Conservation (phyloP, 495 filamentous ascomycete species). For the Clavariopsis aquatica region DNA sequence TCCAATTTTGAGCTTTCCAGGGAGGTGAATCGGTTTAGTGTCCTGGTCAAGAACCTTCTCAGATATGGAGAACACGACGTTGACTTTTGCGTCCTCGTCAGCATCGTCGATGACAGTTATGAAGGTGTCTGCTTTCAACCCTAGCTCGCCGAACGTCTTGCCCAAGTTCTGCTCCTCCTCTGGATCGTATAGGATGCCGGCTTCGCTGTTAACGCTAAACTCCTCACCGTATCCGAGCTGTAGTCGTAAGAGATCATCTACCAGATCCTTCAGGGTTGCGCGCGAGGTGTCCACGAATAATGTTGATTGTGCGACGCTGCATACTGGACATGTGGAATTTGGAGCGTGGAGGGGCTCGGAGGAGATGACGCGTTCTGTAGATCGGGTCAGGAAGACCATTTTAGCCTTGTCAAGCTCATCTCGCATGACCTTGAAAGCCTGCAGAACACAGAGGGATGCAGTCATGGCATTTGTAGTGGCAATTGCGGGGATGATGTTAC, state of each 20-base stretch:
- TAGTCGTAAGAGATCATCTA: constrained; percentile 68
- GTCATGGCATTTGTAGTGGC: constrained; percentile 98
- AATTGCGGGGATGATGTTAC: constrained; percentile 98
- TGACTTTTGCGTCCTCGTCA: constrained; percentile 77
- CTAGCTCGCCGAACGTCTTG: constrained; percentile 78
- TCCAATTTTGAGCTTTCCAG: constrained; percentile 53
- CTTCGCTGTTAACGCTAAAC: constrained; percentile 70
- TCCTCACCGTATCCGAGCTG: constrained; percentile 83
- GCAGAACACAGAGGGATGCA: constrained; percentile 86
- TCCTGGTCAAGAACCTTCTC: constrained; percentile 51
- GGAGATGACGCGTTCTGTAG: constrained; percentile 69
- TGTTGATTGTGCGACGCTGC: constrained; percentile 67
- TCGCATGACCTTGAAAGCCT: constrained; percentile 87
- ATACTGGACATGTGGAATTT: constrained; percentile 78
- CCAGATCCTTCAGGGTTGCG: constrained; percentile 79
- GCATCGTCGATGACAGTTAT: constrained; percentile 83
- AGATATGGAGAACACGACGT: constrained; percentile 68
- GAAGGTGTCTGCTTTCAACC: constrained; percentile 69
- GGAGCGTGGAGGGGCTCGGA: constrained; percentile 73
- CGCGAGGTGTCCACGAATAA: constrained; percentile 68
- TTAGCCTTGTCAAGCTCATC: constrained; percentile 61
- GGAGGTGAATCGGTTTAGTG: constrained; percentile 50
- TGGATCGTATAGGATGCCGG: constrained; percentile 78
- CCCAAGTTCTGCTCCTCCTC: constrained; percentile 83
- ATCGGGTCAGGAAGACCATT: constrained; percentile 75